Base-by-base conservation (phyloP, 768 basidiomycete species). In the Imleria badia region DNA sequence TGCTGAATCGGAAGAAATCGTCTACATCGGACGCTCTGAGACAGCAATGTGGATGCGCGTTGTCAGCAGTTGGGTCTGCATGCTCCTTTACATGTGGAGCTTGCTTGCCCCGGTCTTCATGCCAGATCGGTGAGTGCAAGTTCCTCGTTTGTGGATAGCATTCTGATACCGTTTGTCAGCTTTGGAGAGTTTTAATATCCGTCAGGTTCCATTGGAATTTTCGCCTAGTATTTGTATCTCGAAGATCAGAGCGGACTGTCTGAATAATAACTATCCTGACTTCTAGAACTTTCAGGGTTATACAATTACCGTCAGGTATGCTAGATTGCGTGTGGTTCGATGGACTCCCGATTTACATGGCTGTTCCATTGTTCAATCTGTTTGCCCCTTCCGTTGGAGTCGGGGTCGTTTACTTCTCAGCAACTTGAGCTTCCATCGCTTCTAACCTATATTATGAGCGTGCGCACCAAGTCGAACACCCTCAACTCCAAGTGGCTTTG, bases 1-100 rank as follows among this genome's bases (percentile, higher is more conserved):
- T 41, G 67, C 66, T 1, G 78, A 84, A 56, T 79, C 83, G n/a
- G 78, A 83, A 51, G 75, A 81, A 40, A 84, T 89, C 57, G 87
- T 98, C 36, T 91, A 93, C 70, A 98, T 98, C 45, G 97, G 97
- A 17, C 85, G 94, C 35, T 95, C 93, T 6, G 91, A 94, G 68
- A 87, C 90, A 10, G 94, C 97, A 4, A 98, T 99, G 96, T 99
- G 97, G 97, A 98, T 98, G 92, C 79, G 97, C 5, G 83, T 98
- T 31, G 90, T 98, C 43, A 94, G 92, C 30, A 91, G 91, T 59
- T 99, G 96, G 96, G 81, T 96, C 23, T 98, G 93, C 70, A 87
- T 93, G 73, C 52, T 86, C 39, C 72, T 94, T 56, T 96, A 92
- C 65, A 82, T 81, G 30, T 94, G 92, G 93, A 94, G 89, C 62